These are phyloP conservation scores for Byssochlamys sp. DNA, from an alignment of 2,329 filamentous ascomycete genomes.

Conservation along the genomic window DNA sequence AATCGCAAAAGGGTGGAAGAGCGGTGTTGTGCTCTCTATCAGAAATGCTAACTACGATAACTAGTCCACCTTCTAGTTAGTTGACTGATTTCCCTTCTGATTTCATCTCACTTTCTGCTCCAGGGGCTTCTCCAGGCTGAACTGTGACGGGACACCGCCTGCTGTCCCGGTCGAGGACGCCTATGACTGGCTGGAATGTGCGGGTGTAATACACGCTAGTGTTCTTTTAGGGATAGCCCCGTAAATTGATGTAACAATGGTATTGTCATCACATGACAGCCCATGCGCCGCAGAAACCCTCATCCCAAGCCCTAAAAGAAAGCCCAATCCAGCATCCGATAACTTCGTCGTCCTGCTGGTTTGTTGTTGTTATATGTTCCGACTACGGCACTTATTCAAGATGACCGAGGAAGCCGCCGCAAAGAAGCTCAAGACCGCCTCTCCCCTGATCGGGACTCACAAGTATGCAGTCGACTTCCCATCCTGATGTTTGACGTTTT, in stretches of 20 bases:
- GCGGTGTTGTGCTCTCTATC: not conserved
- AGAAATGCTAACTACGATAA: not conserved
- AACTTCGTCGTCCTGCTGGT: not conserved
- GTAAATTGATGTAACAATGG: not conserved
- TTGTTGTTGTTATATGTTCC: not conserved
- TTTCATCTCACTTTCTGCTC: not conserved
- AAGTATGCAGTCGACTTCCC: conserved; percentile 41
- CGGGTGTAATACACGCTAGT: not conserved
- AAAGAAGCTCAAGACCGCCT: conserved; percentile 74
- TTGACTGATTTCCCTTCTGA: not conserved
- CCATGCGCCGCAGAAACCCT: not conserved
- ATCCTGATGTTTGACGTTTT: not conserved
- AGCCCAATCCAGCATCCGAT: not conserved
- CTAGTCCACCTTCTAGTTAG: not conserved
- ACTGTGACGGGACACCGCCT: not conserved
- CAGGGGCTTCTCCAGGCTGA: not conserved
- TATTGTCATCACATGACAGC: not conserved
- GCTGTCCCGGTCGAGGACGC: not conserved
- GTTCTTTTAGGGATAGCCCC: not conserved
- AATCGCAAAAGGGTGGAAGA: not conserved
- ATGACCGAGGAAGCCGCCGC: conserved; percentile 60
- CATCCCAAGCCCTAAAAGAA: not conserved
- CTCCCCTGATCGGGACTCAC: conserved; percentile 77
- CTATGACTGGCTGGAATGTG: not conserved
- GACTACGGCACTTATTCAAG: conserved; percentile 37